These are phyloP conservation scores for Aspergillus niger DNA, from an alignment of 2,329 filamentous ascomycete species.

Conservation along the genomic window DNA sequence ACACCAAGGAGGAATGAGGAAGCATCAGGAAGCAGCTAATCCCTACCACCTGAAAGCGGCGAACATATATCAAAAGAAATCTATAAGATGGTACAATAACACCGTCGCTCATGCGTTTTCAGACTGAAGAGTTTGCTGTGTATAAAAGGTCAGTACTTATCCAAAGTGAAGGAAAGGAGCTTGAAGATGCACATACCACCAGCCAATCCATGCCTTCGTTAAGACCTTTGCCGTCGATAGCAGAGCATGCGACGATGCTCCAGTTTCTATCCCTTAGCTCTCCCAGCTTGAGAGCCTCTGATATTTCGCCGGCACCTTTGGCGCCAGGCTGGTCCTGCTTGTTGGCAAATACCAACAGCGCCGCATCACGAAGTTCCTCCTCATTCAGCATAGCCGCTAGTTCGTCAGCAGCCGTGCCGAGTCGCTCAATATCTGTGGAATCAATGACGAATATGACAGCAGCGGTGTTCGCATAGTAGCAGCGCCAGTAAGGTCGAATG, in stretches of 20 bases:
- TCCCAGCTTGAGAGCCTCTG: conserved; percentile 84
- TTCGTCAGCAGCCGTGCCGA: conserved; percentile 91
- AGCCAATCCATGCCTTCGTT: conserved; percentile 99
- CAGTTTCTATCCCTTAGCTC: conserved; percentile 96
- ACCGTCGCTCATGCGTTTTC: conserved; percentile 44
- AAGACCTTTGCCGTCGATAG: conserved; percentile 91
- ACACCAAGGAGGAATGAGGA: conserved; percentile 19
- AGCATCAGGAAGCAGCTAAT: conserved; percentile 12
- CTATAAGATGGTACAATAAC: conserved; percentile 34
- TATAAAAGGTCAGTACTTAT: conserved; percentile 16
- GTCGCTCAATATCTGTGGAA: conserved; percentile 92
- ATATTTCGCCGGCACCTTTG: conserved; percentile 95
- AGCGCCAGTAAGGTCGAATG: conserved; percentile 97
- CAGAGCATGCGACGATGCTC: conserved; percentile 98
- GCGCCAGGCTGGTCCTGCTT: conserved; percentile 98
- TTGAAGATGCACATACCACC: conserved; percentile 63
- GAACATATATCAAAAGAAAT: conserved; percentile 33
- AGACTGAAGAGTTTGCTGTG: conserved; percentile 47
- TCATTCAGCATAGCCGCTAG: conserved; percentile 94
- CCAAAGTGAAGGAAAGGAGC: not conserved
- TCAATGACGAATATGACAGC: conserved; percentile 99
- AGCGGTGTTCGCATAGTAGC: conserved; percentile 98
- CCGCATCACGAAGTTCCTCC: conserved; percentile 91
- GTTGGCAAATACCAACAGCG: conserved; percentile 93
- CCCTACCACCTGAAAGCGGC: conserved; percentile 20